Percentiles rank a stretch among this genome's conserved stretches.
Conservation (phyloP, 2,329 filamentous ascomycete genomes). For the Colletotrichum navitas region DNA sequence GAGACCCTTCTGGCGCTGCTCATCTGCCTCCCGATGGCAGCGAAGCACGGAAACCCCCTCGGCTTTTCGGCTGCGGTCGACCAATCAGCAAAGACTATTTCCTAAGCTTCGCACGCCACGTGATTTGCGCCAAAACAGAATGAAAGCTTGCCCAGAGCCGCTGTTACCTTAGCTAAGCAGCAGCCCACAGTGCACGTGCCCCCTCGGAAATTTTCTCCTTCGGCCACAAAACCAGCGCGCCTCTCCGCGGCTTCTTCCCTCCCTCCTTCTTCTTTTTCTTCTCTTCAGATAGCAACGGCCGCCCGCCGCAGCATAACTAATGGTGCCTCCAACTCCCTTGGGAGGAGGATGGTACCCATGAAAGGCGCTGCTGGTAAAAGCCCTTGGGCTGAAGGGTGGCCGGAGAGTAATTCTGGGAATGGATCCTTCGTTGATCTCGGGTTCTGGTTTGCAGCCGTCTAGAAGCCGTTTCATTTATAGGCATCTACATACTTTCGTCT, state of each 20-base stretch:
- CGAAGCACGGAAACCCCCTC: constrained; percentile 45
- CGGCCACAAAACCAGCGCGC: constrained; percentile 27
- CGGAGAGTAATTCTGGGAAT: constrained; percentile 43
- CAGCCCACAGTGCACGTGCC: constrained; percentile 11
- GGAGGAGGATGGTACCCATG: constrained; percentile 14
- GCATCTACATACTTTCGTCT: constrained; percentile 42
- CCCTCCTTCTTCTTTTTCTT: constrained; percentile 26
- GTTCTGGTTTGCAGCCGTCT: constrained; percentile 39
- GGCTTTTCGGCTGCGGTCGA: constrained; percentile 58
- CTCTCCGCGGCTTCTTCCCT: constrained; percentile 6
- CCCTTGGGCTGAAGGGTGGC: constrained; percentile 41
- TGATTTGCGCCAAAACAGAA: not conserved
- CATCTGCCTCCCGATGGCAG: constrained; percentile 24
- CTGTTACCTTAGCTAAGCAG: not conserved
- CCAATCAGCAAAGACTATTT: constrained; percentile 57
- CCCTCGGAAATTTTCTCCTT: constrained; percentile 19
- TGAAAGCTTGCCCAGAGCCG: not conserved
- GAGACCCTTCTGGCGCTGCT: constrained; percentile 22
- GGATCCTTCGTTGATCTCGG: constrained; percentile 46
- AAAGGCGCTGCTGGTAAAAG: constrained; percentile 41
- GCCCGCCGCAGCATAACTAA: constrained; percentile 43
- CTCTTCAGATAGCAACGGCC: constrained; percentile 43
- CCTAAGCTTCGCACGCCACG: constrained; percentile 49
- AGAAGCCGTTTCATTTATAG: constrained; percentile 44
- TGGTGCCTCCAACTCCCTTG: constrained; percentile 19